Percentiles rank a stretch among this genome's conserved stretches.
These are phyloP conservation scores for Avena eriantha DNA, from an alignment of 176 grass and related monocot species.

Conservation along the genomic window DNA sequence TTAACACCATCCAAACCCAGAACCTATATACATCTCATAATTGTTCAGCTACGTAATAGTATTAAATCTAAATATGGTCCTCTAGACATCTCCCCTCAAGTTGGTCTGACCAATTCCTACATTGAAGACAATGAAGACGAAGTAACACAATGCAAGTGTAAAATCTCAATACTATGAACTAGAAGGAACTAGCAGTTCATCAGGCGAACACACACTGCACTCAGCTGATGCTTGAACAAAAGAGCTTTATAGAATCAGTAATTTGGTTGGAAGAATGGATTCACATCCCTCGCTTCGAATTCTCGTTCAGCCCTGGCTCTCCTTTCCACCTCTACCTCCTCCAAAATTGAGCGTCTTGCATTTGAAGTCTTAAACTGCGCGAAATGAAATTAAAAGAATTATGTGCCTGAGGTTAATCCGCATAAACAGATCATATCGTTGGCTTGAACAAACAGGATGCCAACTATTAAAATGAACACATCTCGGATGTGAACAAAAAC, in stretches of 20 bases:
- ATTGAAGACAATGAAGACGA: neutral
- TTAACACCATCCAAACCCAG: neutral
- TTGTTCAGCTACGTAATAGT: conserved; percentile 15
- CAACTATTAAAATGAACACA: neutral
- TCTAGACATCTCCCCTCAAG: neutral
- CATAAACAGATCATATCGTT: neutral
- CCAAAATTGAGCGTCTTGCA: conserved; percentile 69
- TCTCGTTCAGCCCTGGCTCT: conserved; percentile 65
- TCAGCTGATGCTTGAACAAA: conserved; percentile 21
- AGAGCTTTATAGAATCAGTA: conserved; percentile 44
- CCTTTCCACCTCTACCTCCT: conserved; percentile 92
- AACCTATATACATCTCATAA: conserved; percentile 45
- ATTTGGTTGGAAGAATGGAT: conserved; percentile 65
- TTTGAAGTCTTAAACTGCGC: conserved; percentile 67
- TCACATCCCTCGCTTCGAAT: conserved; percentile 61
- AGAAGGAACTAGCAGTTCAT: neutral
- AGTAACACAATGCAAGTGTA: neutral
- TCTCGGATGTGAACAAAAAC: conserved; percentile 10
- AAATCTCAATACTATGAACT: conserved; percentile 20
- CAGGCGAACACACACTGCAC: neutral
- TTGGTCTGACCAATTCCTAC: conserved; percentile 15
- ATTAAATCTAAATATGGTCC: conserved; percentile 6
- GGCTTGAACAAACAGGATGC: neutral
- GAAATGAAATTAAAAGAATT: neutral
- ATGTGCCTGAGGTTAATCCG: neutral